Evolutionary conservation across 1,139 yeast species (phyloP), one percentile per base, ranked within the genome.

Genomic region (Diutina pseudorugosa): DNA sequence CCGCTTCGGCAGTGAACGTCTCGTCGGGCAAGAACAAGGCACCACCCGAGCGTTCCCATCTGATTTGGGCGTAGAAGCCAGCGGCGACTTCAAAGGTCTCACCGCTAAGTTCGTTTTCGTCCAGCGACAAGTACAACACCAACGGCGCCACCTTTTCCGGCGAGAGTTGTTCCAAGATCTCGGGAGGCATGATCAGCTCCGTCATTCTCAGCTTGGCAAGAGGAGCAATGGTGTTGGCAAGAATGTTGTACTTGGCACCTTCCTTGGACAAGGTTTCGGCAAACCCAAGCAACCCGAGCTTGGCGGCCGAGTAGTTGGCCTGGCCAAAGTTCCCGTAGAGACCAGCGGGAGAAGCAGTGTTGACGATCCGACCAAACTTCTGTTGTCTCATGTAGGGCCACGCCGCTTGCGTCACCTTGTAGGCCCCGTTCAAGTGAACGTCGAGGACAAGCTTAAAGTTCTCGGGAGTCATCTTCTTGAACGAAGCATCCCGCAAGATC

Each of bases 151-250:
- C 82, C 68, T 86, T 88, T 59, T 87, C 95, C 2, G 98, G 96
- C 52, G 83, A 79, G 62, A 93, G 77, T 65, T 80, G 81, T 64
- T 84, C 85, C 68, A 93, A 79, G 56, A 91, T 73, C 55, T 89
- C 89, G 51, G 89, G 86, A 50, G 98, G 97, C 64, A 93, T 73
- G 55, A 93, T 79, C 47, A 83, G 79, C 71, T 90, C 97, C 33
- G 98, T 93, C 97, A 93, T 90, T 73, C 97, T 83, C 49, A 96
- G 87, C 62, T 91, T 87, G 30, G 98, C 98, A 60, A 93, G 76
- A 27, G 98, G 97, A 11, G 96, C 96, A 73, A 93, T 89, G 50
- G 84, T 82, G 67, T 93, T 93, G 51, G 88, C 89, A 58, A 73
- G 72, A 64, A 93, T 91, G 70, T 90, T 90, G 73, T 86, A 82